phyloP scores from a whole-genome alignment of 2,329 filamentous ascomycete species.

The Trichophyton verrucosum region DNA sequence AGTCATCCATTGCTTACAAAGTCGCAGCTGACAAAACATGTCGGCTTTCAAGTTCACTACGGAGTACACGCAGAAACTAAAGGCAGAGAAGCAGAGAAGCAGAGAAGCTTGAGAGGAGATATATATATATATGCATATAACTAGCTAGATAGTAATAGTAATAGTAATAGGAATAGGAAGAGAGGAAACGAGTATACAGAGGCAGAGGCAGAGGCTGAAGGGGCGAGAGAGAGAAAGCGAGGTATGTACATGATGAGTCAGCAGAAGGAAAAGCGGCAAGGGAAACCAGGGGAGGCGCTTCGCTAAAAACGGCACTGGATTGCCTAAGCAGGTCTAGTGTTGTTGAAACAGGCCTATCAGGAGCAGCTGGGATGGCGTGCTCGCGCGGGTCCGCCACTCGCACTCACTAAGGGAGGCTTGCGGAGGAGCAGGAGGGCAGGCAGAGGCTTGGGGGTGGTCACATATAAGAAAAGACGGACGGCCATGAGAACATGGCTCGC shows the following conservation, averaged over 20 bases:
- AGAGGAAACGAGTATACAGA: neutral
- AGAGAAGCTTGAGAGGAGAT: too few species aligned
- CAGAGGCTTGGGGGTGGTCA: neutral
- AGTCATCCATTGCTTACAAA: neutral
- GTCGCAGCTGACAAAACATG: neutral
- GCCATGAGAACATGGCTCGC: neutral
- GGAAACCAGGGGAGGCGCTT: neutral
- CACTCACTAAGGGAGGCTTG: neutral
- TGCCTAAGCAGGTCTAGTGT: neutral
- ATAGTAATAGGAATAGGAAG: neutral
- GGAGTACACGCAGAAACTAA: neutral
- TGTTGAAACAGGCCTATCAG: conserved; percentile 1
- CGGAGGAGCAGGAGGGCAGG: neutral
- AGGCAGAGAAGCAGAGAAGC: too few species aligned
- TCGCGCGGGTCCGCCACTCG: neutral
- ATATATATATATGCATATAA: neutral
- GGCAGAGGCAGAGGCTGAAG: neutral
- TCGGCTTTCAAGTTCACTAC: neutral
- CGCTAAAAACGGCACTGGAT: neutral
- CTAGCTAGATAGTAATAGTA: neutral
- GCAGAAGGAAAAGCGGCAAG: neutral
- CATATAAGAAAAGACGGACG: neutral
- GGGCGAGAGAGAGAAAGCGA: neutral
- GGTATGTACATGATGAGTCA: neutral
- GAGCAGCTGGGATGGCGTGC: neutral